A percentile compares a stretch with the other conserved stretches of the same genome.
phyloP scores from a whole-genome alignment of 257 asterid species.

The Primulina huaijiensis region DNA sequence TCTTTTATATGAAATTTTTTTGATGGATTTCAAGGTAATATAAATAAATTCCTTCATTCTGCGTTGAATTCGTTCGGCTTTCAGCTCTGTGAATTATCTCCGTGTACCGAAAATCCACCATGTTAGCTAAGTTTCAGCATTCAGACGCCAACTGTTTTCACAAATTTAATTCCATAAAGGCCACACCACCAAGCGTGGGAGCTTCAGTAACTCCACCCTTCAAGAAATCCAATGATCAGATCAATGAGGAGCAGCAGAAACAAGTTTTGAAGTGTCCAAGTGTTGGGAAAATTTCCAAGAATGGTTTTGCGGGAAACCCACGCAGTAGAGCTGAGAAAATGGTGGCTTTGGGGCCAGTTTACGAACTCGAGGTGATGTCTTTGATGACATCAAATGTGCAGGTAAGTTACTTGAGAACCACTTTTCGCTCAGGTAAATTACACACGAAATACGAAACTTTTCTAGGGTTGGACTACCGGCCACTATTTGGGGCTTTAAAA shows the following conservation, averaged over 20 bases:
- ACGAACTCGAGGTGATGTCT: constrained; percentile 29
- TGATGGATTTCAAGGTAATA: too few relatives aligned
- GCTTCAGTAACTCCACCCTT: constrained; percentile 39
- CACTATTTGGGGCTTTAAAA: too few relatives aligned
- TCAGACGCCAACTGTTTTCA: constrained; percentile 56
- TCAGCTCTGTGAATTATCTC: too few relatives aligned
- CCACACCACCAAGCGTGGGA: constrained; percentile 38
- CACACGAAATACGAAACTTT: too few relatives aligned
- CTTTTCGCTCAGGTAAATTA: too few relatives aligned
- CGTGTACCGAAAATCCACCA: constrained; percentile 8
- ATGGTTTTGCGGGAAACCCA: constrained; percentile 24
- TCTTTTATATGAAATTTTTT: too few relatives aligned
- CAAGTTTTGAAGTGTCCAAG: constrained; percentile 28
- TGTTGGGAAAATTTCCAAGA: constrained; percentile 21
- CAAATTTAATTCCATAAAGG: constrained; percentile 37
- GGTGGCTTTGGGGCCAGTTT: constrained; percentile 23
- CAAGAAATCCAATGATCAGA: constrained; percentile 30
- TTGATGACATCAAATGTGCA: constrained; percentile 12
- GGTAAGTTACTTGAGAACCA: too few relatives aligned
- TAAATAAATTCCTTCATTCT: too few relatives aligned
- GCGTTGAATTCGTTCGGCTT: too few relatives aligned
- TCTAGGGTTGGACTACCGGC: too few relatives aligned
- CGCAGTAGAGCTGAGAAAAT: constrained; percentile 27
- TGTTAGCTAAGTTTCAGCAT: constrained; percentile 57
- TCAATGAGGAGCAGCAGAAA: constrained; percentile 34